Conservation (phyloP, 441 rosid species). For the Viola pubescens region DNA sequence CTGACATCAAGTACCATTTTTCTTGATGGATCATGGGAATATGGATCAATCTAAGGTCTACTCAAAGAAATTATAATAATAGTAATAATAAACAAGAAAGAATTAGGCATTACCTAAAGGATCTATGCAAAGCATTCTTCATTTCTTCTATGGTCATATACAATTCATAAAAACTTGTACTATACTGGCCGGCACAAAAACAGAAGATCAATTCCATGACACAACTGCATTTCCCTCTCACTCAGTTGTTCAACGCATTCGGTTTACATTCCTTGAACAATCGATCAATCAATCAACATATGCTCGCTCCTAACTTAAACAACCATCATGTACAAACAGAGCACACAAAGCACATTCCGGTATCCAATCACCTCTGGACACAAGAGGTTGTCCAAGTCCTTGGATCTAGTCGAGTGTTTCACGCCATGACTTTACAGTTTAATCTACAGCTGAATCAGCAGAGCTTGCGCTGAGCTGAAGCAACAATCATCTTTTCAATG, state of each 20-base stretch:
- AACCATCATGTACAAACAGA: conserved; percentile 22
- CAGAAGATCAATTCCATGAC: no score
- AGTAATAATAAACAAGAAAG: no score
- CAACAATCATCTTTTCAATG: conserved; percentile 9
- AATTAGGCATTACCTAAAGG: no score
- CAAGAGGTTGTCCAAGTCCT: conserved; percentile 2
- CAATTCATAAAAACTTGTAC: no score
- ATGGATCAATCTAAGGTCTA: no score
- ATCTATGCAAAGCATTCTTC: no score
- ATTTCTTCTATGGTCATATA: no score
- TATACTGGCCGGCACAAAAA: no score
- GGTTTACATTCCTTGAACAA: conserved; percentile 20
- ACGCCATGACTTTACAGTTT: conserved; percentile 1
- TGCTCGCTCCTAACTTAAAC: conserved; percentile 16
- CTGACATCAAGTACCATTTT: no score
- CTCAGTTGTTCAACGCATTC: neutral
- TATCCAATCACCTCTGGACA: conserved; percentile 8
- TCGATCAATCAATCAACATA: conserved; percentile 16
- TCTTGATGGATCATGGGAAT: no score
- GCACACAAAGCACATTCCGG: conserved; percentile 4
- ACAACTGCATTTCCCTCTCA: no score
- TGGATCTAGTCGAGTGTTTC: conserved; percentile 3
- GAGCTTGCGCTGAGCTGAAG: conserved; percentile 21
- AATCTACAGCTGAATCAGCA: conserved; percentile 16
- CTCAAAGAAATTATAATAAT: no score